phyloP scores from a whole-genome alignment of 139 green algal species.

The Picochlorum sp. region DNA sequence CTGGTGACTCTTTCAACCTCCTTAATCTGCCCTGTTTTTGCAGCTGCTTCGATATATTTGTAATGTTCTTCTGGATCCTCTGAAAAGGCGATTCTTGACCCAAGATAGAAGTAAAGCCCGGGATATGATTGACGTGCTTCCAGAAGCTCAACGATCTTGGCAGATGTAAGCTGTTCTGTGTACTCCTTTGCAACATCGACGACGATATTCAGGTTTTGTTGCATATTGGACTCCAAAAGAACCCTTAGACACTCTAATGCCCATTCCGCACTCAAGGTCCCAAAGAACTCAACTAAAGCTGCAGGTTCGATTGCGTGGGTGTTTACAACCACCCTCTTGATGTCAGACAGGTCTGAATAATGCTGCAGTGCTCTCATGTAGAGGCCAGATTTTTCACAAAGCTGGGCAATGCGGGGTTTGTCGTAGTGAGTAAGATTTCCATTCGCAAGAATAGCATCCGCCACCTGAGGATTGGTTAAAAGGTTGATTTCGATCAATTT shows the following conservation, averaged over 20 bases:
- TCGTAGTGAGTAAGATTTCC: conserved; percentile 95
- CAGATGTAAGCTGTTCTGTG: conserved; percentile 83
- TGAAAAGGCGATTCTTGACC: conserved; percentile 70
- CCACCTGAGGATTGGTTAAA: conserved; percentile 92
- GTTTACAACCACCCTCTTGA: conserved; percentile 95
- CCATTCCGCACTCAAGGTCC: conserved; percentile 90
- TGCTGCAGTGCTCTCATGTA: conserved; percentile 98
- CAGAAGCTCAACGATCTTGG: conserved; percentile 83
- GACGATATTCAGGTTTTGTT: conserved; percentile 78
- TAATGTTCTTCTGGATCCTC: conserved; percentile 93
- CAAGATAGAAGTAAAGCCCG: conserved; percentile 97
- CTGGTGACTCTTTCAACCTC: conserved; percentile 96
- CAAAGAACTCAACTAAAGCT: conserved; percentile 91
- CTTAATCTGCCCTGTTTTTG: conserved; percentile 73
- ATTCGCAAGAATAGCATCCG: conserved; percentile 94
- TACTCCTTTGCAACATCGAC: conserved; percentile 95
- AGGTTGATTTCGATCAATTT: conserved; percentile 99
- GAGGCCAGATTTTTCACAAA: conserved; percentile 97
- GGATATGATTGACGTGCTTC: conserved; percentile 83
- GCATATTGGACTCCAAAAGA: conserved; percentile 81
- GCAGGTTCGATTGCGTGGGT: conserved; percentile 92
- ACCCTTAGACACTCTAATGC: conserved; percentile 70
- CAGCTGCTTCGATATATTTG: conserved; percentile 98
- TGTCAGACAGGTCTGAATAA: conserved; percentile 96
- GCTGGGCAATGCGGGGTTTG: conserved; percentile 88